Conservation (phyloP, 2,329 filamentous ascomycete species). For the Neonectria coccinea region DNA sequence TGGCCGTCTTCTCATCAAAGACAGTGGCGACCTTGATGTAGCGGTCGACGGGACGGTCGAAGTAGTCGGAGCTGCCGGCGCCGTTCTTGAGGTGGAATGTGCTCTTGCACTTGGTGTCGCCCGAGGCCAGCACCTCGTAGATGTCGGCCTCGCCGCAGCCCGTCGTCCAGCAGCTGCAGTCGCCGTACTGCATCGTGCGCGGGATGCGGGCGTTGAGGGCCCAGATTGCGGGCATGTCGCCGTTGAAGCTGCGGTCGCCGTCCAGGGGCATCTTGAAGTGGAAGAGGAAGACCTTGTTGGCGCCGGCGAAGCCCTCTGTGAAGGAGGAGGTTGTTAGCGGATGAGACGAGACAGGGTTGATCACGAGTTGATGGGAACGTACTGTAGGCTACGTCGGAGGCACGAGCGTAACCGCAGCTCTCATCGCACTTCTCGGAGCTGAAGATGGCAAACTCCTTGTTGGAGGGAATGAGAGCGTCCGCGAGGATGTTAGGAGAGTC, state of each 20-base stretch:
- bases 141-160: constrained; percentile 82
- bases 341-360: background rate
- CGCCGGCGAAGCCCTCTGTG: constrained; percentile 76
- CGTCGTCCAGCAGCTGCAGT: constrained; percentile 78
- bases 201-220: constrained; percentile 79
- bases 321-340: constrained; percentile 16
- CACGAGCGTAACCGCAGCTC: constrained; percentile 59
- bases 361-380: constrained; percentile 31
- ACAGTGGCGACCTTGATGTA: constrained; percentile 74
- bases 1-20: constrained; percentile 63
- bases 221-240: constrained; percentile 81
- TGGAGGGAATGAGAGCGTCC: constrained; percentile 55
- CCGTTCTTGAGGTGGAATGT: constrained; percentile 74
- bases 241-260: constrained; percentile 63
- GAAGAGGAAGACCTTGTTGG: constrained; percentile 78
- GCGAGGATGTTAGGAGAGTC: constrained; percentile 55
- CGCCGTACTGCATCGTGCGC: constrained; percentile 75
- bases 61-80: constrained; percentile 78
- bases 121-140: constrained; percentile 75
- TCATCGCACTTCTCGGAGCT: constrained; percentile 57
- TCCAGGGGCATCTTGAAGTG: constrained; percentile 79
- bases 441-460: constrained; percentile 60
- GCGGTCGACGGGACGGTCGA: constrained; percentile 70
- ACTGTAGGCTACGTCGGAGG: constrained; percentile 59
- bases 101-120: constrained; percentile 75